These are phyloP conservation scores for Leccinum fuscescens DNA, from an alignment of 1,284 basidiomycete genomes.

Conservation along the genomic window DNA sequence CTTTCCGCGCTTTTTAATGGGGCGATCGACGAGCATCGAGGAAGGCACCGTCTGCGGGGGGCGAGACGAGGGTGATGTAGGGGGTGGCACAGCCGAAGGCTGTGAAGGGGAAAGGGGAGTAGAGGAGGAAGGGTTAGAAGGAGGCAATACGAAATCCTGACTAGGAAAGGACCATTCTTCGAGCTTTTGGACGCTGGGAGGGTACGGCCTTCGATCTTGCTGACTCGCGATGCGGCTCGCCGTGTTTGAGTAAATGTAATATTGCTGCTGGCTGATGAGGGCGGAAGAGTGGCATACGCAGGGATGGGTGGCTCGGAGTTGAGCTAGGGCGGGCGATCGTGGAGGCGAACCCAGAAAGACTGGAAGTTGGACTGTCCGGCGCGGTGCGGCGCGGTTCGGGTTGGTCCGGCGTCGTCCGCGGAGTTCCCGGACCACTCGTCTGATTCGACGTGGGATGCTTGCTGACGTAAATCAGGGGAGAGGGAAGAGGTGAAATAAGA, in stretches of 20 bases:
- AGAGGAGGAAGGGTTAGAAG: constrained; percentile 20
- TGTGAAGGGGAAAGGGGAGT: constrained; percentile 26
- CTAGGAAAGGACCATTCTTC: constrained; percentile 44
- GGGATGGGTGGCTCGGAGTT: constrained; percentile 54
- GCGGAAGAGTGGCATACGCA: constrained; percentile 32
- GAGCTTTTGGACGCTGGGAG: constrained; percentile 26
- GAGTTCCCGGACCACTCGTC: constrained; percentile 37
- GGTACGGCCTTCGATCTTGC: constrained; percentile 50
- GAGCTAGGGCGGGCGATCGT: constrained; percentile 54
- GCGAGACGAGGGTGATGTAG: constrained; percentile 45
- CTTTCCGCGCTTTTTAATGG: constrained; percentile 79
- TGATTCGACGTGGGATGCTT: constrained; percentile 23
- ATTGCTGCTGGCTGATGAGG: constrained; percentile 39
- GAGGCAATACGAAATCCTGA: constrained; percentile 34
- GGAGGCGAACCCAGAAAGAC: constrained; percentile 24
- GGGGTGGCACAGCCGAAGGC: constrained; percentile 35
- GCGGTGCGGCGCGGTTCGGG: no score
- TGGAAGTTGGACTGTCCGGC: no score
- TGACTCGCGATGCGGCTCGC: constrained; percentile 69
- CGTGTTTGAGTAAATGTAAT: constrained; percentile 49
- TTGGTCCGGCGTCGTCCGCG: no score
- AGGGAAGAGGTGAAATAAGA: constrained; percentile 50
- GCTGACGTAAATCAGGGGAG: constrained; percentile 42
- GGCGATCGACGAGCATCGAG: constrained; percentile 67
- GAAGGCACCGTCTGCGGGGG: constrained; percentile 49